Conservation (phyloP, 345 rosid species). For the Aquilaria yunnanensis region DNA sequence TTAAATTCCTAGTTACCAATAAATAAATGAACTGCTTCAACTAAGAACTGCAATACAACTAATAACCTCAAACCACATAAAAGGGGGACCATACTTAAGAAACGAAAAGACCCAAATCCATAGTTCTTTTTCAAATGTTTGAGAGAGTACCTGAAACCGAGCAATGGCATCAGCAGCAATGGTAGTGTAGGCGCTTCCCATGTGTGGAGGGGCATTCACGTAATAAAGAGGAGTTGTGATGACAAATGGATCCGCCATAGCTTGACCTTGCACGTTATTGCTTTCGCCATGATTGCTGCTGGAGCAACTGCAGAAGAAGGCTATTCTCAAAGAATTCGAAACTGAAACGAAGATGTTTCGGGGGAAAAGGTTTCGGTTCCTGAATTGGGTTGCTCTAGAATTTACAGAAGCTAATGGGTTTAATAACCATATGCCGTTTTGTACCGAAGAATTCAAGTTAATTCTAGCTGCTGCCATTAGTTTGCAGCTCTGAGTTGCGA, state of each 20-base stretch:
- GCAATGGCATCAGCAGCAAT: constrained; percentile 94
- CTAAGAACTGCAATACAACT: no score
- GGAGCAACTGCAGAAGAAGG: constrained; percentile 37
- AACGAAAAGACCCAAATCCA: not conserved
- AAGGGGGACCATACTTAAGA: not conserved
- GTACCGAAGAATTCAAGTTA: constrained; percentile 49
- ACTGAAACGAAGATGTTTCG: constrained; percentile 27
- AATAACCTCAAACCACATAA: not conserved
- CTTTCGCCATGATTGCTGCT: constrained; percentile 17
- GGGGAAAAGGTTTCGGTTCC: constrained; percentile 32
- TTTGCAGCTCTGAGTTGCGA: constrained; percentile 4
- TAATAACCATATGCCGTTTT: constrained; percentile 38
- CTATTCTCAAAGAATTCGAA: constrained; percentile 23
- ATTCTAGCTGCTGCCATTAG: constrained; percentile 69
- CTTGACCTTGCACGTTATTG: constrained; percentile 13
- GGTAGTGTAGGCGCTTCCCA: constrained; percentile 99
- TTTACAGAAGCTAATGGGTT: constrained; percentile 36
- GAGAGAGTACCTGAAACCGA: constrained; percentile 70
- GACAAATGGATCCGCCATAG: constrained; percentile 47
- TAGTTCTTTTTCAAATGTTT: not conserved
- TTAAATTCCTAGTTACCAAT: not conserved
- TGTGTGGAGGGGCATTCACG: constrained; percentile 99
- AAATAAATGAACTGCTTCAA: not conserved
- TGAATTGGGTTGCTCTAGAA: constrained; percentile 32
- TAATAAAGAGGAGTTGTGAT: constrained; percentile 95